A percentile compares a stretch with the other conserved stretches of the same genome.
Conservation (phyloP, 2,329 filamentous ascomycete genomes). For the Verticillium albo-atrum region DNA sequence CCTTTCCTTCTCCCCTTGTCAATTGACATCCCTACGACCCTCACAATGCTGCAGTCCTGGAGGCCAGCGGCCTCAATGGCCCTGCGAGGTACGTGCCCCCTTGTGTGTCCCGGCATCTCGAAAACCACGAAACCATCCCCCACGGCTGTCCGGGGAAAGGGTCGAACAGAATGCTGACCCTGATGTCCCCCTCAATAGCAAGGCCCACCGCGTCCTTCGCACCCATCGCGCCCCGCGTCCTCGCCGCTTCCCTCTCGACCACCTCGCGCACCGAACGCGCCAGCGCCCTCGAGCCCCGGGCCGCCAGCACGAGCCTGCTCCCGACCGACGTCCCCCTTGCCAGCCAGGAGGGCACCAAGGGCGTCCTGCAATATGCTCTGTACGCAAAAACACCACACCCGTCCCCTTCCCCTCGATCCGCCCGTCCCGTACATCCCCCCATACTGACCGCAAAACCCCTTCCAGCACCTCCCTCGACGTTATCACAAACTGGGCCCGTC, state of each 20-base stretch:
- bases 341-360: slow-evolving; percentile 76
- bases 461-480: slow-evolving; percentile 71
- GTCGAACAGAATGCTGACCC: not conserved
- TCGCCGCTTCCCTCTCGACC: slow-evolving; percentile 60
- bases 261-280: slow-evolving; percentile 58
- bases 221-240: slow-evolving; percentile 56
- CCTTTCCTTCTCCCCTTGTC: not conserved
- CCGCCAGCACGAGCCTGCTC: slow-evolving; percentile 25
- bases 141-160: not conserved
- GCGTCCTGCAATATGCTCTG: slow-evolving; percentile 80
- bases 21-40: slow-evolving; percentile 2
- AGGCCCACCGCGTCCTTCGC: slow-evolving; percentile 53
- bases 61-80: slow-evolving; percentile 49
- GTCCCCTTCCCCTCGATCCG: not conserved
- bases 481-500: slow-evolving; percentile 78
- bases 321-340: slow-evolving; percentile 69
- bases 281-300: slow-evolving; percentile 48
- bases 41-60: slow-evolving; percentile 41
- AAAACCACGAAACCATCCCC: not conserved
- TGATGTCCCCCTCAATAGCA: slow-evolving; percentile 37
- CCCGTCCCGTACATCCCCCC: not conserved
- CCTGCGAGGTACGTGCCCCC: slow-evolving; percentile 40
- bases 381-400: too few relatives aligned
- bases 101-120: not conserved
- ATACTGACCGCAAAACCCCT: slow-evolving; percentile 3